Evolutionary conservation across 345 rosid species (phyloP).

Genomic region (Sonneratia alba): DNA sequence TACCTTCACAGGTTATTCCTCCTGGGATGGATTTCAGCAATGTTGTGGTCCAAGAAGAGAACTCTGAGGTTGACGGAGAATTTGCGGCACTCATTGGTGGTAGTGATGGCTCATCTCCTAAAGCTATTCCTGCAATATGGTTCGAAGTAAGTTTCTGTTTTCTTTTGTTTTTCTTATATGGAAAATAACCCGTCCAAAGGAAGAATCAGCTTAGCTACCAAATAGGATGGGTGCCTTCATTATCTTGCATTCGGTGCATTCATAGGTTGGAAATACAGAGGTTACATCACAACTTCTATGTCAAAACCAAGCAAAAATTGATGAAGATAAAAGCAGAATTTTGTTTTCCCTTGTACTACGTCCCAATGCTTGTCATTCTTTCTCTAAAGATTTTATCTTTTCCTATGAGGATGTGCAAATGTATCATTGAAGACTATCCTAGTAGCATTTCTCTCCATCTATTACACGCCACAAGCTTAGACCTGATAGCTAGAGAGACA

Average conservation of each 20-base stretch:
- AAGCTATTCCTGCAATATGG: slow-evolving; percentile 81
- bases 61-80: slow-evolving; percentile 72
- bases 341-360: too few relatives aligned
- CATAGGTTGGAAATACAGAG: too few relatives aligned
- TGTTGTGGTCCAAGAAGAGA: slow-evolving; percentile 84
- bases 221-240: too few relatives aligned
- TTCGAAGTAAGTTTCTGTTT: slow-evolving; percentile 51
- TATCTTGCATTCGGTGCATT: too few relatives aligned
- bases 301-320: too few relatives aligned
- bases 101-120: slow-evolving; percentile 78
- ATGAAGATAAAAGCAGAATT: too few relatives aligned
- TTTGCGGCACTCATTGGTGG: slow-evolving; percentile 43
- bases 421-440: not conserved
- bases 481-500: too few relatives aligned
- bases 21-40: slow-evolving; percentile 99
- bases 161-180: not conserved
- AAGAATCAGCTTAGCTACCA: not conserved
- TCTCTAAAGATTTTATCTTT: not conserved
- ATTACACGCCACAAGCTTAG: not conserved
- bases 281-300: too few relatives aligned
- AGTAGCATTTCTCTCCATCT: not conserved
- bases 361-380: not conserved
- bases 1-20: slow-evolving; percentile 67
- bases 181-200: not conserved
- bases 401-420: not conserved